Conservation (phyloP, 257 asterid genomes). For the Linderniella brevidens region DNA sequence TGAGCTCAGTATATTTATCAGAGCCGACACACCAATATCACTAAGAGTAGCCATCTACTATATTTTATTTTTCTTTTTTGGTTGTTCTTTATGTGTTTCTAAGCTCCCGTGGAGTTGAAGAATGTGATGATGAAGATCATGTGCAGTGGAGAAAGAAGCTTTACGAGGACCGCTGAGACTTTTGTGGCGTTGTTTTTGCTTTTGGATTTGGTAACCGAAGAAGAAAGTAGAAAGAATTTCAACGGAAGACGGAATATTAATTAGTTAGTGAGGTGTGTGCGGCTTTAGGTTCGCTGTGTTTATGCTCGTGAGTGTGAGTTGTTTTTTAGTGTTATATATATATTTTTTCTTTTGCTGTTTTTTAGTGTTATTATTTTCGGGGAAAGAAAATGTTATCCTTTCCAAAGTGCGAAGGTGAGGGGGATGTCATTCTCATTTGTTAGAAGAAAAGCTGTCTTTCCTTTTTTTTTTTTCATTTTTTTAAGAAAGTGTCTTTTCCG, state of each 20-base stretch:
- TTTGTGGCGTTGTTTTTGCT: conserved; percentile 13
- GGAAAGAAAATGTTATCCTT: too few species aligned
- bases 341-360: conserved; percentile 5
- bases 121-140: too few species aligned
- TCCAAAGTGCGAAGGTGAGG: too few species aligned
- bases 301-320: conserved; percentile 20
- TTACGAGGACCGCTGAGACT: conserved; percentile 15
- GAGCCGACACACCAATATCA: conserved; percentile 90
- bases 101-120: too few species aligned
- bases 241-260: conserved; percentile 6
- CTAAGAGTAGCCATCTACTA: conserved; percentile 68
- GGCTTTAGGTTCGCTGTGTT: conserved; percentile 8
- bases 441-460: too few species aligned
- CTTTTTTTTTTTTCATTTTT: too few species aligned
- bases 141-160: too few species aligned
- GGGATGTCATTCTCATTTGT: too few species aligned
- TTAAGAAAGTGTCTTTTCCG: too few species aligned
- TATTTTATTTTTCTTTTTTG: neutral
- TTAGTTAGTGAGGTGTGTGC: neutral
- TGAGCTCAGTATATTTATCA: conserved; percentile 51
- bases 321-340: conserved; percentile 9
- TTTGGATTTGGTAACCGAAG: conserved; percentile 21
- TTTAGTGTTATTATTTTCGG: conserved; percentile 1
- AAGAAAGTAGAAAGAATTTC: conserved; percentile 8
- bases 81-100: too few species aligned